Evolutionary conservation across 2,329 filamentous ascomycete genomes (phyloP).

Genomic region (Epichloe elymi): DNA sequence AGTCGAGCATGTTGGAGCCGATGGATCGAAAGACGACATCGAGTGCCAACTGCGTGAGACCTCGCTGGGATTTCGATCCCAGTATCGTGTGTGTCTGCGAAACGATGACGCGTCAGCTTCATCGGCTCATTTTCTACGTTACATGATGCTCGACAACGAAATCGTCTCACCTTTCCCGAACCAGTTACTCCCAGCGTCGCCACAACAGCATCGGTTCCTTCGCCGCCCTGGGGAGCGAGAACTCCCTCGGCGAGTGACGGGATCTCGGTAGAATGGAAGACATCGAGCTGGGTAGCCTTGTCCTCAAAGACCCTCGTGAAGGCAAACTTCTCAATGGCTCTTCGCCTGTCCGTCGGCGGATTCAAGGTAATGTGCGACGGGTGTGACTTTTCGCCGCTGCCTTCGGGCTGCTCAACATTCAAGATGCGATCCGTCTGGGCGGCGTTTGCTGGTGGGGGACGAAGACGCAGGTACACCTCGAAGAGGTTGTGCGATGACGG

Average conservation of each 20-base stretch:
- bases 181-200: conserved; percentile 91
- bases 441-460: conserved; percentile 43
- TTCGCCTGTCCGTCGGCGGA: conserved; percentile 72
- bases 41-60: conserved; percentile 80
- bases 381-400: conserved; percentile 17
- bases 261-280: conserved; percentile 72
- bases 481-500: conserved; percentile 49
- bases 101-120: no score
- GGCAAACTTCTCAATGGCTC: conserved; percentile 83
- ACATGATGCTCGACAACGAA: no score
- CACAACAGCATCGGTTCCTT: conserved; percentile 77
- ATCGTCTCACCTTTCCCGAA: conserved; percentile 67
- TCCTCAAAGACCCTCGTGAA: conserved; percentile 94
- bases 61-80: conserved; percentile 73
- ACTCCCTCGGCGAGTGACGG: conserved; percentile 69
- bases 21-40: conserved; percentile 82
- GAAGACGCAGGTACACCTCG: conserved; percentile 79
- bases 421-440: conserved; percentile 55
- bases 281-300: conserved; percentile 66
- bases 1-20: conserved; percentile 55
- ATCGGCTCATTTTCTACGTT: no score
- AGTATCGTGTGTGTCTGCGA: conserved; percentile 85
- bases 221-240: conserved; percentile 54
- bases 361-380: conserved; percentile 64
- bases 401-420: conserved; percentile 51